These are phyloP conservation scores for Serpula lacrymans DNA, from an alignment of 768 basidiomycete species.

Conservation along the genomic window DNA sequence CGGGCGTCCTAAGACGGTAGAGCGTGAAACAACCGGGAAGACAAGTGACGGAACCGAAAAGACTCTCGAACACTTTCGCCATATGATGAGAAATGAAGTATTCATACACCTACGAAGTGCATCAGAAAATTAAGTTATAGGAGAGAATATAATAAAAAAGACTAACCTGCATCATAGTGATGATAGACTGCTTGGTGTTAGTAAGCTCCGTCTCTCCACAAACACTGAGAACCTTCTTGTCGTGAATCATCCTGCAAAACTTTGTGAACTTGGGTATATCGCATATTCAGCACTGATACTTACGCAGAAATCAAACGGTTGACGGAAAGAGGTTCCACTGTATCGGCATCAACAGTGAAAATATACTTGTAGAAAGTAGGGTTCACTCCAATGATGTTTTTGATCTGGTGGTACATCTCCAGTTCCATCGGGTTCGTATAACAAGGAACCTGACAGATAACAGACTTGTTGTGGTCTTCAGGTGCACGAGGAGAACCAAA, in stretches of 20 bases:
- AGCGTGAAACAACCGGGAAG: constrained; percentile 98
- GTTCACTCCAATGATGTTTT: constrained; percentile 99
- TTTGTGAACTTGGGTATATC: background rate
- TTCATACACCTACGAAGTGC: constrained; percentile 74
- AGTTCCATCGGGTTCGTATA: constrained; percentile 96
- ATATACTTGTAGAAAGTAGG: constrained; percentile 97
- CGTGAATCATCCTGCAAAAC: constrained; percentile 85
- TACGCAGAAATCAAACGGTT: constrained; percentile 93
- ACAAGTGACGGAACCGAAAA: constrained; percentile 98
- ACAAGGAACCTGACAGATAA: constrained; percentile 97
- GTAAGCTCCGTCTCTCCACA: constrained; percentile 94
- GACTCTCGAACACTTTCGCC: constrained; percentile 95
- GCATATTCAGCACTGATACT: constrained; percentile 30
- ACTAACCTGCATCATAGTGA: constrained; percentile 93
- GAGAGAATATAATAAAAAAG: too few relatives aligned
- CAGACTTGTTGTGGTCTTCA: constrained; percentile 95
- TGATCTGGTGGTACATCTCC: constrained; percentile 99
- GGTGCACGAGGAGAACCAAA: constrained; percentile 78
- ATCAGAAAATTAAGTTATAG: background rate
- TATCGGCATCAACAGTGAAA: constrained; percentile 94
- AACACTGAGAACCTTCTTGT: constrained; percentile 89
- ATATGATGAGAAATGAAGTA: constrained; percentile 99
- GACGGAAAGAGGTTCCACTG: constrained; percentile 81
- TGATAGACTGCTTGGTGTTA: constrained; percentile 91
- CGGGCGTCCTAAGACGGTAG: constrained; percentile 90